Conservation (phyloP, 2,329 filamentous ascomycete species). For the Bipolaris cookei region DNA sequence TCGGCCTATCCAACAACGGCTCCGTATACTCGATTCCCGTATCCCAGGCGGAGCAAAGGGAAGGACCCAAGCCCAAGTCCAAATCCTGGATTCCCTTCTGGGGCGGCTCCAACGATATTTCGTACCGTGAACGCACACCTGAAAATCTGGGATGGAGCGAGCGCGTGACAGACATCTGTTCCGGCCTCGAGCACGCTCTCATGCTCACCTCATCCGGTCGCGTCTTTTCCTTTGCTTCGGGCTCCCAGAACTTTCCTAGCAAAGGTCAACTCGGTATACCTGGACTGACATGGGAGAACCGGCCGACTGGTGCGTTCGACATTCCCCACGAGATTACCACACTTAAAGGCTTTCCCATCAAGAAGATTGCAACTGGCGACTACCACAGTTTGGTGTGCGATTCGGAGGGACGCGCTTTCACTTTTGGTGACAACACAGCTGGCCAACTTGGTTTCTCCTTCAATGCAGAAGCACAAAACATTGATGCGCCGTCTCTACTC, state of each 20-base stretch:
- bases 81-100: conserved; percentile 77
- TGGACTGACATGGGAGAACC: conserved; percentile 78
- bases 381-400: conserved; percentile 83
- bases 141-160: conserved; percentile 70
- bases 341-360: conserved; percentile 72
- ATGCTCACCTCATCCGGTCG: conserved; percentile 84
- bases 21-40: conserved; percentile 85
- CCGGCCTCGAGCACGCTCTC: conserved; percentile 84
- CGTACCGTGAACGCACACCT: conserved; percentile 76
- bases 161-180: conserved; percentile 73
- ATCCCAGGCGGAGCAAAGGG: conserved; percentile 72
- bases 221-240: conserved; percentile 86
- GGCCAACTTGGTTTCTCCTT: conserved; percentile 90
- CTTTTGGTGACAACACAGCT: conserved; percentile 87
- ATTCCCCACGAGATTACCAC: conserved; percentile 78
- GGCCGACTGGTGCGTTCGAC: conserved; percentile 79
- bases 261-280: conserved; percentile 88
- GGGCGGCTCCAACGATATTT: conserved; percentile 65
- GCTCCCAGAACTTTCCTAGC: conserved; percentile 76
- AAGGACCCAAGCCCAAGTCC: conserved; percentile 69
- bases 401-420: conserved; percentile 76
- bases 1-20: conserved; percentile 77
- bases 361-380: conserved; percentile 81
- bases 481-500: conserved; percentile 74
- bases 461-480: conserved; percentile 64